Percentiles rank a stretch among this genome's conserved stretches.
These are phyloP conservation scores for Bacterosira constricta DNA, from an alignment of 108 stramenopile species.

Conservation along the genomic window DNA sequence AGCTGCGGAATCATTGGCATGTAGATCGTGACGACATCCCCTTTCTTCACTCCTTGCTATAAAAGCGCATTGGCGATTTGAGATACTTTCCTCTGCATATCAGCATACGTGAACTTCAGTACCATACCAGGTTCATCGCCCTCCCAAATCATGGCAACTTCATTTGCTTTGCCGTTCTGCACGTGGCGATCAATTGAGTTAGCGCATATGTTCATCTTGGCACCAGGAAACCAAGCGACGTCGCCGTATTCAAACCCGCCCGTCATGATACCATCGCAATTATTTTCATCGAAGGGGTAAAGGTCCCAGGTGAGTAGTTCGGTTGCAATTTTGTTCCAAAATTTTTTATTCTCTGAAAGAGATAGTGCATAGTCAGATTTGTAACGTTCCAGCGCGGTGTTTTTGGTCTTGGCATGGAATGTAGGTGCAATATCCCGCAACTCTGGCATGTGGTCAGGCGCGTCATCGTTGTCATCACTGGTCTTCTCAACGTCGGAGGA, in stretches of 20 bases:
- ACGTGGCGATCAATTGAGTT: slow-evolving; percentile 70
- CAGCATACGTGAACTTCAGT: slow-evolving; percentile 63
- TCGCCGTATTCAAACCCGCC: slow-evolving; percentile 62
- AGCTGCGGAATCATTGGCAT: slow-evolving; percentile 94
- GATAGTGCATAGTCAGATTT: slow-evolving; percentile 35
- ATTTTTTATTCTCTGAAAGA: slow-evolving; percentile 27
- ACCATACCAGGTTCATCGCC: slow-evolving; percentile 75
- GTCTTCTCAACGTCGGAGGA: neutral
- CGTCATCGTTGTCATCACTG: neutral
- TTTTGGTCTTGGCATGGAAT: slow-evolving; percentile 22
- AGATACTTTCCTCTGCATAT: slow-evolving; percentile 67
- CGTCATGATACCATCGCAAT: slow-evolving; percentile 27
- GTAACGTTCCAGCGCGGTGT: slow-evolving; percentile 38
- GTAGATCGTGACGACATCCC: slow-evolving; percentile 85
- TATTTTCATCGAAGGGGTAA: slow-evolving; percentile 27
- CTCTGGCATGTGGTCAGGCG: slow-evolving; percentile 49
- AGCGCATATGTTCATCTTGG: slow-evolving; percentile 72
- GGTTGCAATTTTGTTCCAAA: slow-evolving; percentile 46
- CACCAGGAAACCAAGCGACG: slow-evolving; percentile 76
- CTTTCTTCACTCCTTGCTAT: slow-evolving; percentile 63
- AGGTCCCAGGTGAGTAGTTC: slow-evolving; percentile 44
- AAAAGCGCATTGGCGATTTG: slow-evolving; percentile 90
- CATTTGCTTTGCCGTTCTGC: slow-evolving; percentile 26
- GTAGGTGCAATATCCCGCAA: slow-evolving; percentile 38
- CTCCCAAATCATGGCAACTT: slow-evolving; percentile 87